Evolutionary conservation across 441 rosid species (phyloP).

Genomic region (Erodium texanum): DNA sequence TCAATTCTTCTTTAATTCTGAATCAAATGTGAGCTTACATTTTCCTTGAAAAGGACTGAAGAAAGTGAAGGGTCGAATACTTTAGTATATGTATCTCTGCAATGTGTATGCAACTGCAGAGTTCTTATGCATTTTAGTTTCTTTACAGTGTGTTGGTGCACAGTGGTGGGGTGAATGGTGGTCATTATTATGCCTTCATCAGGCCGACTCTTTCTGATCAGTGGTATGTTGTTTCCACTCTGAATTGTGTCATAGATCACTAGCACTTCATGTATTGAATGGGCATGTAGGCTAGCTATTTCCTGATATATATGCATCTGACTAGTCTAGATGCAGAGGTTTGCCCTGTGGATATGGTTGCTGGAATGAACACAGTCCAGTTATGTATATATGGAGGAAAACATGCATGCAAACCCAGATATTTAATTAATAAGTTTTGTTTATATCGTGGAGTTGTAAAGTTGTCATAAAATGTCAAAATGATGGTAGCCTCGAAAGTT

Average conservation of each 20-base stretch:
- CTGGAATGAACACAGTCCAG: too few species aligned
- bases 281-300: background rate
- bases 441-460: background rate
- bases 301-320: background rate
- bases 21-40: background rate
- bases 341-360: too few species aligned
- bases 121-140: constrained; percentile 13
- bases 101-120: background rate
- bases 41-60: background rate
- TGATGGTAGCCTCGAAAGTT: background rate
- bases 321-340: background rate
- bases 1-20: background rate
- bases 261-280: background rate
- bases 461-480: background rate
- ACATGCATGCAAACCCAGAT: background rate
- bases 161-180: constrained; percentile 82
- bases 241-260: background rate
- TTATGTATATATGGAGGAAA: background rate
- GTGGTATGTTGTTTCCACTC: constrained; percentile 44
- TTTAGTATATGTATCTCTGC: background rate
- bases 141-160: constrained; percentile 68
- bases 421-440: background rate
- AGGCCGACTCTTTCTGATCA: constrained; percentile 81
- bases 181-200: constrained; percentile 87
- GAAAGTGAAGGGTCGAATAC: background rate